Base-by-base conservation (phyloP, 306 rosid species). In the Canavalia ensiformis region DNA sequence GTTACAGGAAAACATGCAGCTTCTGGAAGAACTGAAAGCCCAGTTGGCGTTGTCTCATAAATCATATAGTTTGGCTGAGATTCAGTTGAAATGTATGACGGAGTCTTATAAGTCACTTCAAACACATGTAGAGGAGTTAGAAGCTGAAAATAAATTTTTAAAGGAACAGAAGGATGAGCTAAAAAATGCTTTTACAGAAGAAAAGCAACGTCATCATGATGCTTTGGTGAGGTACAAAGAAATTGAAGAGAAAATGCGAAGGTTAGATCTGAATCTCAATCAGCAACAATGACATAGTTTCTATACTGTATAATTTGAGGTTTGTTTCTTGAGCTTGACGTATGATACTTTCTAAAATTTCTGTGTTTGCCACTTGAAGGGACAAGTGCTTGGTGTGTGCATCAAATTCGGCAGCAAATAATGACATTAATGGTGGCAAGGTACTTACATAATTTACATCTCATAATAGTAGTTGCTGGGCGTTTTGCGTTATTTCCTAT, bases 81-180 rank as follows among this genome's bases (percentile, higher is more conserved):
- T 96, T 33, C 97, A 91, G 90, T 87, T 95, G 77, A 95, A 88
- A 87, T 95, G 98, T 65, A 95, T 91, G 97, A 93, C 95, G 42
- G 97, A 95, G 59, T 91, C 97, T 31, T 92, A 95, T 69, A 84
- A 96, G 84, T 89, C 95, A 63, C 97, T 92, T 81, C 91, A 95
- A 86, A 77, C 82, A 58, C 90, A 87, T 30, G 88, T 87, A 8
- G 86, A 84, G 47, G 94, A 88, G 83, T 86, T 91, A 79, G 95
- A 90, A 86, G 88, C 90, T 72, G 94, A 92, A 73, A 63, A 88
- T 88, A 89, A 83, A 69, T 71, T 84, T 75, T 78, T 92, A 62
- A 85, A 80, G 68, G 87, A 81, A 67, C 92, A 86, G 86, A 83
- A 86, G 7, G 92, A 89, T 58, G 88, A 88, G 55, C 83, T 91